Base-by-base conservation (phyloP, 2,329 filamentous ascomycete genomes). In the Xylaria sp. region DNA sequence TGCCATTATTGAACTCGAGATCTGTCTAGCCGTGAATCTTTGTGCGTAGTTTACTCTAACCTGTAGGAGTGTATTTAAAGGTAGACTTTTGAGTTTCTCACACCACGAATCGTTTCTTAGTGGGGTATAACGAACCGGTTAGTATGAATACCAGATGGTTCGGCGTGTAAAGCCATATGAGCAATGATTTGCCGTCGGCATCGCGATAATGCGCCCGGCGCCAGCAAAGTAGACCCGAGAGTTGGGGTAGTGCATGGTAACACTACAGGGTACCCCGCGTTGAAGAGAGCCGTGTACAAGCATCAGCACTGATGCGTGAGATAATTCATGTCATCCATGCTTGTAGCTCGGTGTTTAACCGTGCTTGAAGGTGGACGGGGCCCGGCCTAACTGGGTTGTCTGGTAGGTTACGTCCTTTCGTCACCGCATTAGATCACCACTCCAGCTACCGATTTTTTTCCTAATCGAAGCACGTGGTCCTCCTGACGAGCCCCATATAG, bases 231-330 rank as follows among this genome's bases (percentile, higher is more conserved):
- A 41, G 56, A 18, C 41, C 44, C 23, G 15, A 54, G 34, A 58
- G 18, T 61, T 25, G 25, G 44, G 37, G 69, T 57, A 46, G 61
- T 52, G 37, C 46, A 62, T 46, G 18, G 20, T 23, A 23, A 63
- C 31, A 39, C 31, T 48, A 13, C 58, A 54, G 28, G 52, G 31
- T 69, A 67, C 67, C 67, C 67, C 60, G 67, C 64, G 61, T 31
- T 48, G 41, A 56, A 23, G 13, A 69, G 25, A 9, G 34, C 34
- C 41, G 54, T 41, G 25, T 64, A 37, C 23, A 59, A 28, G 28
- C 58, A 54, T 54, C 41, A 55, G 12, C 28, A 5, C 13, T 23
- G 31, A 56, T 56, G 9, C 10, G 20, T 13, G n/a, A 31, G 10
- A 10, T 12, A 18, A 37, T 34, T 55, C 31, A 4, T 39, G 7